These are phyloP conservation scores for Trichoderma breve DNA, from an alignment of 2,329 filamentous ascomycete species.

Conservation along the genomic window DNA sequence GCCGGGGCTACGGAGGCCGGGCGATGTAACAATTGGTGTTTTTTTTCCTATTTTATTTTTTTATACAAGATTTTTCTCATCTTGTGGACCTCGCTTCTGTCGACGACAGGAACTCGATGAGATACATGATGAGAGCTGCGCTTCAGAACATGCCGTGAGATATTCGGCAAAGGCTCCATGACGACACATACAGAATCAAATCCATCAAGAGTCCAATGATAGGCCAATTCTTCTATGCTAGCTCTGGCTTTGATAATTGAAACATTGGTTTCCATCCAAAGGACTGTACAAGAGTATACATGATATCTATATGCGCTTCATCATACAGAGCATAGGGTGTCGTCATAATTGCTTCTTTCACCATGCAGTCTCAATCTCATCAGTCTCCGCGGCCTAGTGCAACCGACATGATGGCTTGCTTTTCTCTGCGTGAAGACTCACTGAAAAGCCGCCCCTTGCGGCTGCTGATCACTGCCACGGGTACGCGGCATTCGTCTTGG, in stretches of 20 bases:
- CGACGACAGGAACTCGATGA: neutral
- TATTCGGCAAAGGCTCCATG: neutral
- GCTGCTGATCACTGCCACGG: constrained; percentile 65
- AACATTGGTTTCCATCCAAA: neutral
- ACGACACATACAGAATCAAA: neutral
- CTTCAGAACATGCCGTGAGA: neutral
- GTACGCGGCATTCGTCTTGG: constrained; percentile 62
- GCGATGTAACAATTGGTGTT: neutral
- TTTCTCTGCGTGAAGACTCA: constrained; percentile 40
- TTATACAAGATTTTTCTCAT: neutral
- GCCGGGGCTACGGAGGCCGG: neutral
- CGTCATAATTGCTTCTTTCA: constrained; percentile 20
- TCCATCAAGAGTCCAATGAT: neutral
- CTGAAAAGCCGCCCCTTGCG: constrained; percentile 48
- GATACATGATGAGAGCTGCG: neutral
- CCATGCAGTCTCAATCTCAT: constrained; percentile 37
- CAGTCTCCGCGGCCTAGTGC: constrained; percentile 32
- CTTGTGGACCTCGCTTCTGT: neutral
- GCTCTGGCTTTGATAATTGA: neutral
- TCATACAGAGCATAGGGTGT: neutral
- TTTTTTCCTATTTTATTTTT: neutral
- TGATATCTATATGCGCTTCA: neutral
- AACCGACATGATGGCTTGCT: constrained; percentile 34
- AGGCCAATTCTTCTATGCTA: neutral
- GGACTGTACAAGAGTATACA: neutral